Conservation (phyloP, 495 filamentous ascomycete species). For the Gamarada debralockiae region DNA sequence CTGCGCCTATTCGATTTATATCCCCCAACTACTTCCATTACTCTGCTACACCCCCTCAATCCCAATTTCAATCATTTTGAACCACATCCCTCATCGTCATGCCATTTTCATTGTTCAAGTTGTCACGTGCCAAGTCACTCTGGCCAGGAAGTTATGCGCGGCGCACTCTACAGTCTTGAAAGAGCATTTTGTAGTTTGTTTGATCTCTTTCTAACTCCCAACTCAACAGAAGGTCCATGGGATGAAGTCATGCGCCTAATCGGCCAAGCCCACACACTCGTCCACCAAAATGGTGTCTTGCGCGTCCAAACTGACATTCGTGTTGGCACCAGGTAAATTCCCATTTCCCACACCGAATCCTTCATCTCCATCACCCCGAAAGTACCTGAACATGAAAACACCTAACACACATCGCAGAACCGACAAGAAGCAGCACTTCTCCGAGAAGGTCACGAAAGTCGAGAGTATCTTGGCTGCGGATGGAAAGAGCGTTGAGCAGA, state of each 20-base stretch:
- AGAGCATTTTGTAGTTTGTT: neutral
- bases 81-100: too few relatives aligned
- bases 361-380: neutral
- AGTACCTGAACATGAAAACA: neutral
- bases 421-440: slow-evolving; percentile 63
- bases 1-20: too few relatives aligned
- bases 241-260: slow-evolving; percentile 84
- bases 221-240: slow-evolving; percentile 75
- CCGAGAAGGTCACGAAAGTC: slow-evolving; percentile 66
- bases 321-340: slow-evolving; percentile 70
- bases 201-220: neutral
- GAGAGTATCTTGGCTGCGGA: slow-evolving; percentile 45
- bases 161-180: neutral
- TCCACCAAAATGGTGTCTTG: slow-evolving; percentile 78
- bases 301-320: slow-evolving; percentile 88
- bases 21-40: too few relatives aligned
- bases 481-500: slow-evolving; percentile 4
- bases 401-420: slow-evolving; percentile 38
- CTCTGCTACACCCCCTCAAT: too few relatives aligned
- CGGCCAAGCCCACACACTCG: slow-evolving; percentile 80
- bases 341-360: slow-evolving; percentile 2
- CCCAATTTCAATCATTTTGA: too few relatives aligned
- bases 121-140: too few relatives aligned
- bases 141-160: neutral
- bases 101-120: too few relatives aligned